Conservation (phyloP, 768 basidiomycete species). For the Tephrocybe sp. region DNA sequence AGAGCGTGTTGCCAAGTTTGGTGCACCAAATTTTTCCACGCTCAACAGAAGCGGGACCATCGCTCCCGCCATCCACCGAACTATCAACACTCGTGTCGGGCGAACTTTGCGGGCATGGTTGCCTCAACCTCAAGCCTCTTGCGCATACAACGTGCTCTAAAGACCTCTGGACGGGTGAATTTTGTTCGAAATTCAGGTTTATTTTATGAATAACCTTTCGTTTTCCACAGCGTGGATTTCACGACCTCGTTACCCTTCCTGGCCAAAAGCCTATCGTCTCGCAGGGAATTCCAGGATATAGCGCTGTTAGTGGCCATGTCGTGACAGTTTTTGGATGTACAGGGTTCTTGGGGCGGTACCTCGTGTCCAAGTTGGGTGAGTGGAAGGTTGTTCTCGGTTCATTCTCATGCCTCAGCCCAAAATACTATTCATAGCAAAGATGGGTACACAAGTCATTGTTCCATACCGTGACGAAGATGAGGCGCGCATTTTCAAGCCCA, state of each 20-base stretch:
- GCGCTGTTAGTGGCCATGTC: conserved; percentile 84
- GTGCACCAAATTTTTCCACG: conserved; percentile 30
- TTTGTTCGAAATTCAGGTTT: not conserved
- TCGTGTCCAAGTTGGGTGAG: conserved; percentile 91
- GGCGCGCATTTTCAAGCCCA: conserved; percentile 83
- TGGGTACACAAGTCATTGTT: conserved; percentile 90
- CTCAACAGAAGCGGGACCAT: conserved; percentile 16
- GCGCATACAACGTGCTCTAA: conserved; percentile 51
- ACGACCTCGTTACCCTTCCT: conserved; percentile 67
- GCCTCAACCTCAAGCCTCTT: conserved; percentile 43
- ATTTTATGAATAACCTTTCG: conserved; percentile 1
- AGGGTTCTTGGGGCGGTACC: conserved; percentile 91
- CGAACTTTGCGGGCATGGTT: conserved; percentile 35
- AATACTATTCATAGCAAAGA: conserved; percentile 55
- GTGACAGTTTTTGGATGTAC: conserved; percentile 98
- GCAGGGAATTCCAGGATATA: conserved; percentile 79
- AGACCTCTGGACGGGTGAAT: conserved; percentile 43
- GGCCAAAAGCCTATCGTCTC: conserved; percentile 65
- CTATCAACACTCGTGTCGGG: conserved; percentile 22
- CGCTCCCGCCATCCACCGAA: conserved; percentile 42
- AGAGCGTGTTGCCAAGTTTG: not conserved
- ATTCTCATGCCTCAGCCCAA: conserved; percentile 1
- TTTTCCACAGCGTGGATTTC: conserved; percentile 59
- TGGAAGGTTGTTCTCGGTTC: conserved; percentile 7
- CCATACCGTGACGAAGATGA: conserved; percentile 96